Percentiles rank a stretch among this genome's conserved stretches.
Evolutionary conservation across 2,329 filamentous ascomycete species (phyloP).

Genomic region (Penicillium expansum): DNA sequence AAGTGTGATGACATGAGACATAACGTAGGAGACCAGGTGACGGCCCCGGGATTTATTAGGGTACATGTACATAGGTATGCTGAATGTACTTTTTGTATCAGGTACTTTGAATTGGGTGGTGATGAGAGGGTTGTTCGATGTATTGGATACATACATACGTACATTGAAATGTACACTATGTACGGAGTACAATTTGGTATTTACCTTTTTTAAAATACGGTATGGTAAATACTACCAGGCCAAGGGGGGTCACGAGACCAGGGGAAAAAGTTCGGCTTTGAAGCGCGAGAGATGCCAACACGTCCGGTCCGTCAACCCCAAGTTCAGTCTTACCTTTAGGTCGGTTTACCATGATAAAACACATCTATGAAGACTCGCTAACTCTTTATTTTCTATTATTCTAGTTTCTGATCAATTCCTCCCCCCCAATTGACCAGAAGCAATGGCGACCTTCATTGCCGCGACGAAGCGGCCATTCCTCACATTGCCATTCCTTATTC

Average conservation of each 20-base stretch:
- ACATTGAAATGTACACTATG: too few species aligned
- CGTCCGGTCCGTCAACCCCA: conserved; percentile 1
- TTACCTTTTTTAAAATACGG: too few species aligned
- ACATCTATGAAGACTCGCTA: not conserved
- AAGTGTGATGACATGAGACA: conserved; percentile 21
- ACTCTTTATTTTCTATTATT: not conserved
- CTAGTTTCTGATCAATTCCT: not conserved
- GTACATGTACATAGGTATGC: too few species aligned
- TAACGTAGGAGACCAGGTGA: conserved; percentile 18
- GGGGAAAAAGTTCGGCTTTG: conserved; percentile 23
- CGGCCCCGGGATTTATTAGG: conserved; percentile 2
- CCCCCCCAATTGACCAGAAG: conserved; percentile 5
- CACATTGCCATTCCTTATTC: conserved; percentile 40
- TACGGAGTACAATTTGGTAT: too few species aligned
- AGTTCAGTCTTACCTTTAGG: not conserved
- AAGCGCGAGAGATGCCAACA: conserved; percentile 6
- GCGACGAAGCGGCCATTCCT: conserved; percentile 36
- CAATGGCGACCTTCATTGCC: conserved; percentile 32
- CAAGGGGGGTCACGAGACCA: conserved; percentile 22
- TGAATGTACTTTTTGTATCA: not conserved
- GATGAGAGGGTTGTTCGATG: fast-evolving
- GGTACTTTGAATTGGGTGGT: not conserved
- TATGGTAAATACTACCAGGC: conserved; percentile 6
- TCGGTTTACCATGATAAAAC: not conserved
- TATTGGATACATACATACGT: not conserved